These are phyloP conservation scores for Mycena rebaudengoi DNA, from an alignment of 768 basidiomycete species.

Conservation along the genomic window DNA sequence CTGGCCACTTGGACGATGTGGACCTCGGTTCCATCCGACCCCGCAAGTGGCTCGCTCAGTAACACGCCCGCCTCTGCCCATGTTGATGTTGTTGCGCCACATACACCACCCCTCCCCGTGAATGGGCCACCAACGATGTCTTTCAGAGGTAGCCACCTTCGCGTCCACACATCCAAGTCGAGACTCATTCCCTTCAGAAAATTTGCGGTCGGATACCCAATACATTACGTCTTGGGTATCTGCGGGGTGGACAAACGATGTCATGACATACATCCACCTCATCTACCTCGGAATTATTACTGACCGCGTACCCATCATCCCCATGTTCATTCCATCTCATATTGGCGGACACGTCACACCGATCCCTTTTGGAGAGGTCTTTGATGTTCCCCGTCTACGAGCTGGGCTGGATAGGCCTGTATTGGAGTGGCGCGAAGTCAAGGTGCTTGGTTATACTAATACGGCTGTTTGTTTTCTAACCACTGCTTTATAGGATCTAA, in stretches of 20 bases:
- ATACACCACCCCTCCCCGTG: conserved; percentile 17
- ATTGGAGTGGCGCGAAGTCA: conserved; percentile 73
- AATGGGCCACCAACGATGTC: conserved; percentile 62
- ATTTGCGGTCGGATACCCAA: conserved; percentile 63
- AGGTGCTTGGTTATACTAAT: conserved; percentile 32
- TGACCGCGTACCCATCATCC: conserved; percentile 65
- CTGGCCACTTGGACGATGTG: conserved; percentile 35
- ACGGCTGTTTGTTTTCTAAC: neutral
- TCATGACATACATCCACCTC: conserved; percentile 75
- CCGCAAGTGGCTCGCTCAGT: neutral
- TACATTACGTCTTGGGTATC: conserved; percentile 81
- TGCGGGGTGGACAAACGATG: conserved; percentile 87
- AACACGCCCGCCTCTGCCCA: neutral
- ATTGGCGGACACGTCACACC: conserved; percentile 57
- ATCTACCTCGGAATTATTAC: conserved; percentile 68
- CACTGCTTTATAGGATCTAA: conserved; percentile 34
- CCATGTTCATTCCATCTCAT: conserved; percentile 67
- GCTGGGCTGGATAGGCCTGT: conserved; percentile 54
- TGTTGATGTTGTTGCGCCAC: conserved; percentile 10
- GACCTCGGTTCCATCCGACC: conserved; percentile 26
- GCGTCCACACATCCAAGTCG: neutral
- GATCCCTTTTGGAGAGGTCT: conserved; percentile 66
- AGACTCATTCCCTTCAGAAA: conserved; percentile 55
- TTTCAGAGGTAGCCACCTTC: conserved; percentile 59
- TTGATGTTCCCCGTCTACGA: conserved; percentile 63